Base-by-base conservation (phyloP, 2,329 filamentous ascomycete species). In the Aspergillus pseudoterreus region DNA sequence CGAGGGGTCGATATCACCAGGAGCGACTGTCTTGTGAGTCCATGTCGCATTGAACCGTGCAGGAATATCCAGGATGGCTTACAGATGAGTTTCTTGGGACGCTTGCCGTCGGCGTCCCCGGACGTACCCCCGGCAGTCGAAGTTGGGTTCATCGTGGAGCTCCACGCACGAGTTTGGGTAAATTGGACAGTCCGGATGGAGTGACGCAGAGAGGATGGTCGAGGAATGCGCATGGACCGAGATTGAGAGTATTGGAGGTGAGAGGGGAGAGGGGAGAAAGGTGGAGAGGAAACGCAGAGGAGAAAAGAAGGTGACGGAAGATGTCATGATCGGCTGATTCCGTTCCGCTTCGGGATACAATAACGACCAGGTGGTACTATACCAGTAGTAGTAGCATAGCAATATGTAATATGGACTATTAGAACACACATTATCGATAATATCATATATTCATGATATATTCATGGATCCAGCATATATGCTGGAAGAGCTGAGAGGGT, bases 51-150 rank as follows among this genome's bases (percentile, higher is more conserved):
- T 38, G 15, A 15, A 21, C 9, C 6, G 12, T 22, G 21, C 6
- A 8, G 9, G 2, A 12, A 24, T 32, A 19, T 19, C 19, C 19
- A 19, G 15, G 11, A 22, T 17, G 22, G 60, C 63, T 22, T 67
- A 73, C 71, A 74, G 50, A 74, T 73, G 22, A 74, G 60, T 54
- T 71, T 71, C 61, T 72, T 73, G 22, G 71, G 71, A 38, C 69
- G 69, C 43, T 62, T 54, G 11, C 50, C 52, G 10, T 57, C 47
- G 50, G 50, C 50, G 15, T 55, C 47, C 9, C 52, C 49, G 2
- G 36, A 38, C 49, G 55, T 60, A 59, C 57, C 41, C 22, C 17
- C 17, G 22, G 19, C 42, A 15, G 38, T 15, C 33, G 47, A 36
- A 38, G 43, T 49, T 33, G 27, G 24, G 24, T 39, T 30, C 43